These are phyloP conservation scores for Kluyveromyces wickerhamii DNA, from an alignment of 805 yeast species.

Conservation along the genomic window DNA sequence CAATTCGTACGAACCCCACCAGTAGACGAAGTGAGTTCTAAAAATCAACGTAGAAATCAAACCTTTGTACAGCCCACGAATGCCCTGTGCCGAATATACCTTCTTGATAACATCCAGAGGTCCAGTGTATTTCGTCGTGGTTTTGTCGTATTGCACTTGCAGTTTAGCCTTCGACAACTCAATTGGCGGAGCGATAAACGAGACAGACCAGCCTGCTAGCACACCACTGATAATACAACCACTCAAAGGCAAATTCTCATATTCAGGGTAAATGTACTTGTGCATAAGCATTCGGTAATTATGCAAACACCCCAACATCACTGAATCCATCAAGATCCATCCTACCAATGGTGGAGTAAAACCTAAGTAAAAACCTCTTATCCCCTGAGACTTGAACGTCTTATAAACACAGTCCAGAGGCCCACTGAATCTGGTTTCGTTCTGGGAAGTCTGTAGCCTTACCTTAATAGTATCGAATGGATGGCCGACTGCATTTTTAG, in stretches of 20 bases:
- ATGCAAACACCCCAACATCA: conserved; percentile 81
- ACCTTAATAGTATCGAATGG: conserved; percentile 91
- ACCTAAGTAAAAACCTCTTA: conserved; percentile 76
- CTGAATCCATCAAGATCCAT: conserved; percentile 90
- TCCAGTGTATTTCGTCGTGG: conserved; percentile 57
- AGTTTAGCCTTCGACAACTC: conserved; percentile 83
- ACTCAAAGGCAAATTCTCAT: conserved; percentile 54
- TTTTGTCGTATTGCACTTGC: conserved; percentile 83
- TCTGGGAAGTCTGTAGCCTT: conserved; percentile 68
- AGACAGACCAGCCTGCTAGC: conserved; percentile 79
- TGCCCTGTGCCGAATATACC: conserved; percentile 51
- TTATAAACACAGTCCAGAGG: conserved; percentile 73
- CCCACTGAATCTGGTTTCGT: conserved; percentile 57
- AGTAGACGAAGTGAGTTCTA: conserved; percentile 76
- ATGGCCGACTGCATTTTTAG: conserved; percentile 85
- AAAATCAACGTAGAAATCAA: conserved; percentile 79
- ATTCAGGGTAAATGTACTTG: conserved; percentile 52
- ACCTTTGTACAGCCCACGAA: conserved; percentile 73
- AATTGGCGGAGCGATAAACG: conserved; percentile 93
- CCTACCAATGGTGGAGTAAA: conserved; percentile 90
- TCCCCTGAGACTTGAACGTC: conserved; percentile 68
- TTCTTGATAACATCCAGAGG: conserved; percentile 69
- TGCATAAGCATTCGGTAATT: conserved; percentile 63
- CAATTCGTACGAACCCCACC: conserved; percentile 92
- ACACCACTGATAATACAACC: conserved; percentile 79